These are phyloP conservation scores for Paracoccidioides lutzii DNA, from an alignment of 2,329 filamentous ascomycete species.

Conservation along the genomic window DNA sequence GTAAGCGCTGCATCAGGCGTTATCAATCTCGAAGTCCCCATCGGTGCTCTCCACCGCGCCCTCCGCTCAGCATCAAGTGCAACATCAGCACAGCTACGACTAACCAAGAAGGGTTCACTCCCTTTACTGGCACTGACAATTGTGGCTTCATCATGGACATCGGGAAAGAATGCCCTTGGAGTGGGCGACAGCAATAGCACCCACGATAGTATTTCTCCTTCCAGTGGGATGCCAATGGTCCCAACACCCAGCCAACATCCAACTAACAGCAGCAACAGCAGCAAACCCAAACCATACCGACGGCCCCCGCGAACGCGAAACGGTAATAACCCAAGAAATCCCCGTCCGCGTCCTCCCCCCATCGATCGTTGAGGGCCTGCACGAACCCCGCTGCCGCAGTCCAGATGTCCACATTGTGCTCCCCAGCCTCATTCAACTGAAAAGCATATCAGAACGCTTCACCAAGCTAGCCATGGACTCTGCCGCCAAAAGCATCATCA, in stretches of 20 bases:
- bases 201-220: neutral
- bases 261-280: constrained; percentile 22
- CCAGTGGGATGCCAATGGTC: neutral
- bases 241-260: constrained; percentile 8
- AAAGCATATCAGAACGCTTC: constrained; percentile 89
- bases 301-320: constrained; percentile 62
- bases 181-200: constrained; percentile 20
- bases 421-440: constrained; percentile 74
- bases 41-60: constrained; percentile 79
- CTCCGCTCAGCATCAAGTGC: constrained; percentile 76
- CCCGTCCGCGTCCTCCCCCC: constrained; percentile 83
- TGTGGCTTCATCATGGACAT: constrained; percentile 43
- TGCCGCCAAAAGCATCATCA: constrained; percentile 9
- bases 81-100: constrained; percentile 66
- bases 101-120: constrained; percentile 83
- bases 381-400: constrained; percentile 80
- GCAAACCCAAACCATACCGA: constrained; percentile 25
- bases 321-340: constrained; percentile 87
- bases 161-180: constrained; percentile 43
- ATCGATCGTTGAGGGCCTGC: constrained; percentile 75
- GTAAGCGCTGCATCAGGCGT: constrained; percentile 85
- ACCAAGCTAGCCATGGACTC: constrained; percentile 59
- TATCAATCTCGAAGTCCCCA: constrained; percentile 90
- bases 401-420: constrained; percentile 90
- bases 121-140: constrained; percentile 86